phyloP scores from a whole-genome alignment of 169 alveolate genomes.

The Cryptosporidium baileyi region DNA sequence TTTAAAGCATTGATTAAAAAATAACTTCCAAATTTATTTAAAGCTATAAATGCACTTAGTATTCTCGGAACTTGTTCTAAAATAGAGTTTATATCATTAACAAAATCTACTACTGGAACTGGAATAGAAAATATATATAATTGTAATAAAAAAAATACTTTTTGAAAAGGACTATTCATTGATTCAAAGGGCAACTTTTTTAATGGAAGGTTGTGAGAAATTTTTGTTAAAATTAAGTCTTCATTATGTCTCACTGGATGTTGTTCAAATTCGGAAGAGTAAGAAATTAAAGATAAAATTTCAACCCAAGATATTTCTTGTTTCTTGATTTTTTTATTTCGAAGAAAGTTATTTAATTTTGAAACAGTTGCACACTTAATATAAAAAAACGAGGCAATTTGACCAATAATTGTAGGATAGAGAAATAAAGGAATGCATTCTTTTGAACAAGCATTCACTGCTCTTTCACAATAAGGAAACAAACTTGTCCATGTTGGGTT shows the following conservation, averaged over 20 bases:
- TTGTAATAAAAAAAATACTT: slow-evolving; percentile 89
- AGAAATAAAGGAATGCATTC: not conserved
- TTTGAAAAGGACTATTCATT: slow-evolving; percentile 86
- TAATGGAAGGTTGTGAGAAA: slow-evolving; percentile 85
- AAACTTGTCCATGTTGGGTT: not conserved
- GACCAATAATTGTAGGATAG: slow-evolving; percentile 75
- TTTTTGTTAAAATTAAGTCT: slow-evolving; percentile 88
- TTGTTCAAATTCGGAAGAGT: slow-evolving; percentile 88
- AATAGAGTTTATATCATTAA: slow-evolving; percentile 85
- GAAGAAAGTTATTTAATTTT: slow-evolving; percentile 15
- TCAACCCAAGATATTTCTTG: slow-evolving; percentile 26
- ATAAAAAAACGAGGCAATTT: slow-evolving; percentile 74
- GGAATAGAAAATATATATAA: slow-evolving; percentile 75
- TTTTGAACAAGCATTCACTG: not conserved
- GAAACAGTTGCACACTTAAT: slow-evolving; percentile 73
- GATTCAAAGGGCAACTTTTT: slow-evolving; percentile 85
- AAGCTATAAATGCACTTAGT: slow-evolving; percentile 83
- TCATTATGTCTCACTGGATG: slow-evolving; percentile 94
- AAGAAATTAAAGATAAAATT: slow-evolving; percentile 79
- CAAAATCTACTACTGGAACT: slow-evolving; percentile 86
- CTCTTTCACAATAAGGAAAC: not conserved
- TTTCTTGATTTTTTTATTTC: slow-evolving; percentile 47
- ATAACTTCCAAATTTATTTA: slow-evolving; percentile 55
- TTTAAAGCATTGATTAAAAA: slow-evolving; percentile 61
- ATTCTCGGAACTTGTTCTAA: slow-evolving; percentile 86